Conservation (phyloP, 2,329 filamentous ascomycete genomes). For the Emergomyces pasteurianus region DNA sequence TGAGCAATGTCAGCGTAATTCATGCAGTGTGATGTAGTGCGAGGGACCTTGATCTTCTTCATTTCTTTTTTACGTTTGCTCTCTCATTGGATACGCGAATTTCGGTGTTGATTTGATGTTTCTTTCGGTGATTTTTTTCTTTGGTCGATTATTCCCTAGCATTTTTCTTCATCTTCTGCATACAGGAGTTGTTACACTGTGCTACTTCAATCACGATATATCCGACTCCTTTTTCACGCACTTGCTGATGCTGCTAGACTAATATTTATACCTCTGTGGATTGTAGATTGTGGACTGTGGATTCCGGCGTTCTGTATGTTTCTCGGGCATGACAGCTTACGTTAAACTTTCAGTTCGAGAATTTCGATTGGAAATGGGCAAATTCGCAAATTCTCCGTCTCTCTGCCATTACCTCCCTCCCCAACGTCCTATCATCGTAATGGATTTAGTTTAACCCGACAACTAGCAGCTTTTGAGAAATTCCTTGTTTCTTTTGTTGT, state of each 20-base stretch:
- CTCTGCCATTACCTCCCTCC: neutral
- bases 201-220: neutral
- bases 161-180: neutral
- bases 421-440: neutral
- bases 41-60: neutral
- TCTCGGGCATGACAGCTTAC: neutral
- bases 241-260: neutral
- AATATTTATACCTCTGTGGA: neutral
- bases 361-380: neutral
- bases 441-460: neutral
- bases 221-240: neutral
- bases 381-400: neutral
- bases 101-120: neutral
- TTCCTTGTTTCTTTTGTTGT: neutral
- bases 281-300: neutral
- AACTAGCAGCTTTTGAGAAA: neutral
- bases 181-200: neutral
- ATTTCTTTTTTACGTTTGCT: neutral
- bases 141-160: neutral
- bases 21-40: conserved; percentile 40
- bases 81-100: neutral
- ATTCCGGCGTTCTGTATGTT: neutral
- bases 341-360: neutral
- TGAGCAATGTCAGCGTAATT: conserved; percentile 44
- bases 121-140: neutral